These are phyloP conservation scores for Globisporangium echinulatum DNA, from an alignment of 352 stramenopile species.

Conservation along the genomic window DNA sequence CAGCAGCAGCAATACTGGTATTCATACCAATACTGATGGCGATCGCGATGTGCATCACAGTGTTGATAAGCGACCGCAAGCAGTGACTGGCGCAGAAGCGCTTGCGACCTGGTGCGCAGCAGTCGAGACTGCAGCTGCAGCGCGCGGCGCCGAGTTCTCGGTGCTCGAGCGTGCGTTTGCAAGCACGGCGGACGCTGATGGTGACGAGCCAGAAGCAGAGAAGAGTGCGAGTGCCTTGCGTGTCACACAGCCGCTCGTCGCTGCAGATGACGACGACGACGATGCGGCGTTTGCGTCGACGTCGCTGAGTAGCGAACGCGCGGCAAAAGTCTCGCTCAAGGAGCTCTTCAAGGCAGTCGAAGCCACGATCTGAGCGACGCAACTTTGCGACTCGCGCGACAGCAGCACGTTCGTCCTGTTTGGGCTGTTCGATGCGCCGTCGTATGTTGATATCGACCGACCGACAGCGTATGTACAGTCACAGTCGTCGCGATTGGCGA, in stretches of 20 bases:
- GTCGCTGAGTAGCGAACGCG: conserved; percentile 17
- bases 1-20: conserved; percentile 9
- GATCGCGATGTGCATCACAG: not conserved
- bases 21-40: not conserved
- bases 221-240: not conserved
- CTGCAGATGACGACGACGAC: not conserved
- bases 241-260: too few relatives aligned
- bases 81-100: not conserved
- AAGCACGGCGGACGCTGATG: not conserved
- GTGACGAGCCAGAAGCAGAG: not conserved
- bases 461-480: too few relatives aligned
- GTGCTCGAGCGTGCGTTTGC: not conserved
- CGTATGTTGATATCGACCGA: too few relatives aligned
- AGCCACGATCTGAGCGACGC: conserved; percentile 23
- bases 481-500: too few relatives aligned
- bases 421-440: too few relatives aligned
- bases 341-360: conserved; percentile 34
- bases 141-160: not conserved
- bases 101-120: not conserved
- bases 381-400: not conserved
- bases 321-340: conserved; percentile 30
- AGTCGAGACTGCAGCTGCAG: not conserved
- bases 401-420: not conserved
- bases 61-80: not conserved
- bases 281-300: conserved; percentile 17